Percentiles rank a stretch among this genome's conserved stretches.
Evolutionary conservation across 306 rosid genomes (phyloP).

Genomic region (Nissolia schottii): DNA sequence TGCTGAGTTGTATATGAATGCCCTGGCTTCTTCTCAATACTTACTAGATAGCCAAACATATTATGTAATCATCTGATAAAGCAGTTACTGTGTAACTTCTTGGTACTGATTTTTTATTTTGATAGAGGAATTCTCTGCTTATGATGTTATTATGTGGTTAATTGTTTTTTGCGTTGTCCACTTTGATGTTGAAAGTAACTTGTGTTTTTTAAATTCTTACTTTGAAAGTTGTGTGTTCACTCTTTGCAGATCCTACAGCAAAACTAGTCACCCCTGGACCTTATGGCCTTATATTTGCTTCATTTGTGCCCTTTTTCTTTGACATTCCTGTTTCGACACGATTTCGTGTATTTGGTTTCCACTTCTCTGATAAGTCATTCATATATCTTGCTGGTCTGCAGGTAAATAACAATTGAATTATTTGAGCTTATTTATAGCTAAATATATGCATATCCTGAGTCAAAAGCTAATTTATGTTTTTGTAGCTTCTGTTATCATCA

Average conservation of each 20-base stretch:
- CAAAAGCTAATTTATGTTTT: slow-evolving; percentile 24
- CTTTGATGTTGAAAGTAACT: neutral
- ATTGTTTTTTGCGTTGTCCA: slow-evolving; percentile 8
- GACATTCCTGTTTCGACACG: slow-evolving; percentile 96
- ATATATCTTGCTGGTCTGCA: slow-evolving; percentile 93
- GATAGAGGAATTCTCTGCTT: neutral
- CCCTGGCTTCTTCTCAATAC: neutral
- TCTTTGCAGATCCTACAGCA: slow-evolving; percentile 70
- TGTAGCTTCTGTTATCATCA: slow-evolving; percentile 91
- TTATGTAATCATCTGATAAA: slow-evolving; percentile 4
- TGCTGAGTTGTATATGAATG: slow-evolving; percentile 1
- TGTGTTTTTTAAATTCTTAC: slow-evolving; percentile 18
- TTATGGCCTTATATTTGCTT: slow-evolving; percentile 95
- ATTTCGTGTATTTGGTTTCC: slow-evolving; percentile 66
- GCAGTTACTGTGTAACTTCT: neutral
- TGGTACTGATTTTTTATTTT: slow-evolving; percentile 8
- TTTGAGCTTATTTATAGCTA: neutral
- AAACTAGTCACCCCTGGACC: slow-evolving; percentile 85
- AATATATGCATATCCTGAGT: neutral
- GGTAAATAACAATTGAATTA: slow-evolving; percentile 42
- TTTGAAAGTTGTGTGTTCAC: neutral
- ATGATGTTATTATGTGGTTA: slow-evolving; percentile 8
- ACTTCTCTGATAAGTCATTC: slow-evolving; percentile 91
- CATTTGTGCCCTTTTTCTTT: slow-evolving; percentile 90
- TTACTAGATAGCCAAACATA: neutral